Base-by-base conservation (phyloP, 1,139 yeast genomes). In the Yamadazyma oceani region DNA sequence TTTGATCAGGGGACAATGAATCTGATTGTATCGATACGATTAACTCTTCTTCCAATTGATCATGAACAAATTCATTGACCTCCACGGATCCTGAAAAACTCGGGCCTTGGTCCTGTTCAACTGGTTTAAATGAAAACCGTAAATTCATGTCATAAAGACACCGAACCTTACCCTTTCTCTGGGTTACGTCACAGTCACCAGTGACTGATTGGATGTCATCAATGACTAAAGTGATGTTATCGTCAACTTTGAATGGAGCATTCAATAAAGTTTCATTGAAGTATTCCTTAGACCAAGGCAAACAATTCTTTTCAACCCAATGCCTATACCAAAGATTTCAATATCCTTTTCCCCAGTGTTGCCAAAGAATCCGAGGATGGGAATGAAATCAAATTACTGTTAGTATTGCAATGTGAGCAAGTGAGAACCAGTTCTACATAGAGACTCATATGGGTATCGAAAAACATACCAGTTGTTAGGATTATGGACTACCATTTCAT, bases 111-210 rank as follows among this genome's bases (percentile, higher is more conserved):
- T n/a, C n/a, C 12, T 57, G 55, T 12, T 56, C 61, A 5, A 53
- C 60, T 14, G 50, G 51, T 26, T 55, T 51, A 13, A 80, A 64
- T 13, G 64, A 50, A 43, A 84, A 70, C 44, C 65, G 69, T 34
- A 84, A 59, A 36, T 63, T 66, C 73, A 85, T 58, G 55, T 85
- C 94, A 51, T 75, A 84, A 39, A 84, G 81, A 53, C 92, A 84
- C 53, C 80, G 75, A 12, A 82, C 87, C 59, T 80, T 82, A 9
- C 90, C 92, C 62, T 85, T 85, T 64, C 92, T 75, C 59, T 85
- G 92, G 19, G 87, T 80, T 11, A 85, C 90, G 49, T 83, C 86
- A 52, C 92, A 83, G 57, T 85, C 92, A 15, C 94, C 94, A 11
- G 73, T 57, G 12, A 83, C 67, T 2, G 77, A 62, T 27, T 66